Evolutionary conservation across 2,329 filamentous ascomycete genomes (phyloP), one percentile per base, ranked within the genome.

Genomic region (Lecanicillium sp.): DNA sequence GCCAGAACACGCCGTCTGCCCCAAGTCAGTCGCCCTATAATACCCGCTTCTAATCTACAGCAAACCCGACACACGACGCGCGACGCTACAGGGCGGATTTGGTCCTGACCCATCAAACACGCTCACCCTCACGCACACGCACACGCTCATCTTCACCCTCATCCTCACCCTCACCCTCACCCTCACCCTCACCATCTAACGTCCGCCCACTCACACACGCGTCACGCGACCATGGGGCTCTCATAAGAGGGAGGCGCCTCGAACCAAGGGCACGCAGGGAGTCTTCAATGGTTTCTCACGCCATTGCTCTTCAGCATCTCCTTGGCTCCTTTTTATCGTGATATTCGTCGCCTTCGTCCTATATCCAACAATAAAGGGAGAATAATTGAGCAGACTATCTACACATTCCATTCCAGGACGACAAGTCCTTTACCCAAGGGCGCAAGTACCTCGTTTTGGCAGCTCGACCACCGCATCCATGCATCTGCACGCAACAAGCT

Each of bases 201-300:
- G 12, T 29, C 7, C 26, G 7, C 26, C n/a, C n/a, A n/a, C n/a
- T n/a, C n/a, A n/a, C n/a, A n/a, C n/a, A n/a, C n/a, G n/a, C n/a
- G n/a, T 35, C 27, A 44, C 40, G 40, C 40, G 29, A 29, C 14
- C 12, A 29, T 20, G 38, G 38, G 38, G 40, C 26, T 30, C 27
- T 11, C 32, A 44, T 15, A 10, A 39, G 30, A 46, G 43, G 35
- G 35, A 46, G 35, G 26, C n/a, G 21, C 11, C 23, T 12, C 35
- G 15, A 38, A 29, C 33, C 17, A 46, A 23, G 35, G 43, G 35
- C n/a, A 15, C 17, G 8, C 17, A 46, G 43, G 43, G 43, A 46
- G 43, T 30, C 39, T 17, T 30, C 33, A 46, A 38, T 44, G 43
- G 24, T 38, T 46, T 32, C 20, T 38, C 17, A 46, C 33, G 26